Evolutionary conservation across 768 basidiomycete genomes (phyloP), one percentile per base, ranked within the genome.

Genomic region (Xanthoconium purpureum): DNA sequence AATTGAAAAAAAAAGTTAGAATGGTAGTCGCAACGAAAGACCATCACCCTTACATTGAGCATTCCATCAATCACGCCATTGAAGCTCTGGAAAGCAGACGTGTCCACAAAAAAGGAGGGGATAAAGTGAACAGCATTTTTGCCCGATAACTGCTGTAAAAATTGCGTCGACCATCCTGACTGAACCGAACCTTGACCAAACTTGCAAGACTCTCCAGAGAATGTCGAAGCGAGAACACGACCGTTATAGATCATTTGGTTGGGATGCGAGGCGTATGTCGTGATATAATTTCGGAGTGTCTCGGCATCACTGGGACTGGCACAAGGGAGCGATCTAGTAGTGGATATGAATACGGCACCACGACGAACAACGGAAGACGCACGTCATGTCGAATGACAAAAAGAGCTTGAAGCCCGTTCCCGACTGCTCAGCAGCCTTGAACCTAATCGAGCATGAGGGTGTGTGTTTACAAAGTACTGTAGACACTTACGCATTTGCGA

Each of bases 341-440:
- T 18, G 20, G 50, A 46, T 44, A 45, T 59, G 29, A 49, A 38
- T 28, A 47, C 36, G 39, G 8, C 6, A 49, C 37, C 2, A 39
- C 32, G n/a, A 45, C 13, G 24, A 33, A 52, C 6, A 39, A 43
- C 4, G 38, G 47, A 28, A 47, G 24, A 79, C 77, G 62, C 63
- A 87, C 84, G 83, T 74, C 89, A 89, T 90, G 64, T 92, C 90
- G 47, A 91, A 81, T 14, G 87, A 89, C 56, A 91, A 63, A 72
- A 90, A 91, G 48, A 92, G 73, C 66, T 87, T 84, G 76, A 91
- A 90, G 49, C 75, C 74, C 11, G 80, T 73, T 17, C 76, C 78
- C 28, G 78, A 77, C 47, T 79, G 73, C 17, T 65, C 65, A 5
- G 87, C 86, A 33, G 85, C 83, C 43, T 76, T 65, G 65, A 83